phyloP scores from a whole-genome alignment of 768 basidiomycete species.

The Phanerochaete sordida region DNA sequence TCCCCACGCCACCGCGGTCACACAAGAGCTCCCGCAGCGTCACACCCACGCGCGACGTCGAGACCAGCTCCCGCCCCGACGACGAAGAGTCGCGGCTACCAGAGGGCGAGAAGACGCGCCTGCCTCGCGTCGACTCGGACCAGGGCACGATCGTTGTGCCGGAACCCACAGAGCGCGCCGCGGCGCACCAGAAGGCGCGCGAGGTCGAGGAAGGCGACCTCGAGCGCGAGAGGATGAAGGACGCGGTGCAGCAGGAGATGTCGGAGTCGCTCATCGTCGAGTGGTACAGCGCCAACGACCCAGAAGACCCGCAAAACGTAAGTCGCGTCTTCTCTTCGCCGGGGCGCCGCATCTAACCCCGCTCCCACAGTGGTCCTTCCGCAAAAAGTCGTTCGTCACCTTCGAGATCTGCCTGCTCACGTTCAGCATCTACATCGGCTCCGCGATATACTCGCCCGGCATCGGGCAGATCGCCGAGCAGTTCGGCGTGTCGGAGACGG shows the following conservation, averaged over 20 bases:
- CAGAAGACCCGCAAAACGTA: constrained; percentile 24
- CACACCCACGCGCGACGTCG: not conserved
- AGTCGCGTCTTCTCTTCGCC: not conserved
- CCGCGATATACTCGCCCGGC: constrained; percentile 30
- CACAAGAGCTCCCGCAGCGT: not conserved
- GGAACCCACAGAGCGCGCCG: not conserved
- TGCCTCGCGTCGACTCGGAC: not conserved
- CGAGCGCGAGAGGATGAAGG: not conserved
- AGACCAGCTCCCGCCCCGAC: not conserved
- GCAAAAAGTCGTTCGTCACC: constrained; percentile 28
- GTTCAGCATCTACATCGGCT: constrained; percentile 32
- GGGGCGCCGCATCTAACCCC: not conserved
- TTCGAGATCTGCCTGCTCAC: constrained; percentile 32
- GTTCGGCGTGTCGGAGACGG: constrained; percentile 27
- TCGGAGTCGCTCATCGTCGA: constrained; percentile 14
- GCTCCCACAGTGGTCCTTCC: constrained; percentile 25
- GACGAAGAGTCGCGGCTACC: not conserved
- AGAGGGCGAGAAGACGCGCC: not conserved
- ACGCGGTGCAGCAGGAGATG: not conserved
- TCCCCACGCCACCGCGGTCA: not conserved
- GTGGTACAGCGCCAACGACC: constrained; percentile 28
- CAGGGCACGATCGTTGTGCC: not conserved
- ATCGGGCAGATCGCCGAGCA: constrained; percentile 24
- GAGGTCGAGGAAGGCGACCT: constrained; percentile 6
- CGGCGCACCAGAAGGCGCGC: not conserved